phyloP scores from a whole-genome alignment of 2,329 filamentous ascomycete genomes.

The Hortaea werneckii region DNA sequence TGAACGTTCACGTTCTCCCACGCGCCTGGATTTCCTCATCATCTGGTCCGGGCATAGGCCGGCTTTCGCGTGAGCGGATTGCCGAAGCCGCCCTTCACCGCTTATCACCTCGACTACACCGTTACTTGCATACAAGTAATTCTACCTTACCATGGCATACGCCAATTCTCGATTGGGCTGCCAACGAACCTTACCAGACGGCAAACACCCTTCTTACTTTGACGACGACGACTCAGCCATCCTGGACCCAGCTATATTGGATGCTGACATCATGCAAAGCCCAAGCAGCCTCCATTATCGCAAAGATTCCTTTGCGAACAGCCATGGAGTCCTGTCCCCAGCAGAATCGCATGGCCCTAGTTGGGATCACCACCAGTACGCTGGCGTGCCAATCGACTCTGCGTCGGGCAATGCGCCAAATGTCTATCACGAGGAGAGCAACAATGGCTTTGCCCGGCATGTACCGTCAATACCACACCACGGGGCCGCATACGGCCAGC shows the following conservation, averaged over 20 bases:
- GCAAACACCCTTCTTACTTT: slow-evolving; percentile 17
- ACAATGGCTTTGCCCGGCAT: slow-evolving; percentile 14
- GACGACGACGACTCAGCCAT: slow-evolving; percentile 19
- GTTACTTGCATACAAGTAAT: slow-evolving; percentile 16
- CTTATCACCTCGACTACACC: slow-evolving; percentile 9
- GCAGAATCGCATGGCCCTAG: slow-evolving; percentile 14
- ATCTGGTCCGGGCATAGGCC: neutral
- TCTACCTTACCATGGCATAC: slow-evolving; percentile 17
- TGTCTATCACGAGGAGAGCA: slow-evolving; percentile 14
- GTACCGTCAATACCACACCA: slow-evolving; percentile 33
- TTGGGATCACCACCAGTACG: slow-evolving; percentile 23
- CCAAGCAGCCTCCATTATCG: slow-evolving; percentile 16
- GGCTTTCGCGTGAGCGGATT: slow-evolving; percentile 10
- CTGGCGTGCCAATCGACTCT: slow-evolving; percentile 12
- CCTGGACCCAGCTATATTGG: slow-evolving; percentile 20
- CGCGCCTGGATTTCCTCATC: slow-evolving; percentile 6
- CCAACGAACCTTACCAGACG: slow-evolving; percentile 13
- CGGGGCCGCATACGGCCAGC: slow-evolving; percentile 56
- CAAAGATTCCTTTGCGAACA: slow-evolving; percentile 25
- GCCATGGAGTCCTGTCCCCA: slow-evolving; percentile 22
- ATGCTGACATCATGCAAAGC: slow-evolving; percentile 24
- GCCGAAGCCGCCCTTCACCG: slow-evolving; percentile 17
- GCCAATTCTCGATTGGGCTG: slow-evolving; percentile 15
- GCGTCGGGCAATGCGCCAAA: slow-evolving; percentile 10
- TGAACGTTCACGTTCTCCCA: slow-evolving; percentile 2